Evolutionary conservation across 257 asterid species (phyloP).

Genomic region (Lycium ferocissimum): DNA sequence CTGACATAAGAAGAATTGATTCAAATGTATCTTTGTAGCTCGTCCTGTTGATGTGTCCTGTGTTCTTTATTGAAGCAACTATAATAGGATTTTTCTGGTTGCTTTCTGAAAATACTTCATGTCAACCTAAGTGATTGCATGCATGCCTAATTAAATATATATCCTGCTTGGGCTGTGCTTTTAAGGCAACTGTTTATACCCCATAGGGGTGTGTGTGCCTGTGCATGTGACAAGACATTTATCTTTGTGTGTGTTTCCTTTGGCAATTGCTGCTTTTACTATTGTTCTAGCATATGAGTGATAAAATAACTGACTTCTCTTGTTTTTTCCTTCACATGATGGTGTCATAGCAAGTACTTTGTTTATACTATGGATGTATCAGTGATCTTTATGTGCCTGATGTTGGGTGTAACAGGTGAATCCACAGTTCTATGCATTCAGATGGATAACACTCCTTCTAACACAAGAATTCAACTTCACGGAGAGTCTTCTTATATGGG

Average conservation of each 20-base stretch:
- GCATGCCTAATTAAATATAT: slow-evolving; percentile 6
- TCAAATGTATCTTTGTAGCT: slow-evolving; percentile 10
- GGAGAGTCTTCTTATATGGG: slow-evolving; percentile 87
- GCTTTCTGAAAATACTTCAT: not conserved
- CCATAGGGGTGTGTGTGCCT: not conserved
- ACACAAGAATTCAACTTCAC: slow-evolving; percentile 92
- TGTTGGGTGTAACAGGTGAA: slow-evolving; percentile 71
- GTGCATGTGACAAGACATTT: not conserved
- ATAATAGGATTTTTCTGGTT: not conserved
- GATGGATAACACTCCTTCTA: slow-evolving; percentile 97
- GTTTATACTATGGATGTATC: not conserved
- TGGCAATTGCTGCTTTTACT: slow-evolving; percentile 16
- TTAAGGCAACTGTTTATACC: not conserved
- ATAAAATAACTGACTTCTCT: slow-evolving; percentile 11
- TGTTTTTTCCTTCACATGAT: slow-evolving; percentile 25
- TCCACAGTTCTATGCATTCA: slow-evolving; percentile 98
- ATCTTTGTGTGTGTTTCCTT: slow-evolving; percentile 18
- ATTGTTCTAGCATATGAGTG: slow-evolving; percentile 12
- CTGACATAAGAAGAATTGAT: not conserved
- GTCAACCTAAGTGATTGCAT: not conserved
- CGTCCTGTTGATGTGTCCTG: not conserved
- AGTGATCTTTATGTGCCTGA: slow-evolving; percentile 16
- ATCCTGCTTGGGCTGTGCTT: not conserved
- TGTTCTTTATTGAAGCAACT: not conserved
- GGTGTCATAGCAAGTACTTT: not conserved